These are phyloP conservation scores for Pleurotus pulmonarius DNA, from an alignment of 768 basidiomycete species.

Conservation along the genomic window DNA sequence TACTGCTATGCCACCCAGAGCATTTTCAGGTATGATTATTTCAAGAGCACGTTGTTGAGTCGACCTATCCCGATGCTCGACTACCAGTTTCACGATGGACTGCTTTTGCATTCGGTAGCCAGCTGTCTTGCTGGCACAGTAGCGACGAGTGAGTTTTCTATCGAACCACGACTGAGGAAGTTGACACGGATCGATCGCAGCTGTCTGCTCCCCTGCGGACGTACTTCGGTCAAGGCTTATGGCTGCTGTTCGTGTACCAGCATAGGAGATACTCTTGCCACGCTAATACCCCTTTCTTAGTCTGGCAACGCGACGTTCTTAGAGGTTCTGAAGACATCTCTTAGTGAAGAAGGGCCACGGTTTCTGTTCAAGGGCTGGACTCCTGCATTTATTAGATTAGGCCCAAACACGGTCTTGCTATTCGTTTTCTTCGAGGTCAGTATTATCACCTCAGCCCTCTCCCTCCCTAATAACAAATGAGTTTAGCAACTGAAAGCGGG, in stretches of 20 bases:
- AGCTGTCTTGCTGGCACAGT: constrained; percentile 71
- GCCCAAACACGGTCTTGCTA: constrained; percentile 79
- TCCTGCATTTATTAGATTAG: constrained; percentile 80
- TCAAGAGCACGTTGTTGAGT: constrained; percentile 58
- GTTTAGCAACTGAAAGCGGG: constrained; percentile 66
- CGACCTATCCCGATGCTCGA: constrained; percentile 50
- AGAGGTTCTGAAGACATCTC: constrained; percentile 52
- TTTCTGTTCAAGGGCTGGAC: constrained; percentile 91
- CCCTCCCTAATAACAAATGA: constrained; percentile 1
- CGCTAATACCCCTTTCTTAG: constrained; percentile 28
- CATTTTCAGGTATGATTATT: constrained; percentile 63
- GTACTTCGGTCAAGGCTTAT: constrained; percentile 75
- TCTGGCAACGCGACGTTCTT: constrained; percentile 44
- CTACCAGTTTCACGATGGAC: constrained; percentile 60
- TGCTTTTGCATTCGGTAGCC: constrained; percentile 63
- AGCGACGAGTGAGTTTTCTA: constrained; percentile 60
- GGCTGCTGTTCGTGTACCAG: constrained; percentile 52
- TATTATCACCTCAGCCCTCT: neutral
- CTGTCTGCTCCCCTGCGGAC: constrained; percentile 76
- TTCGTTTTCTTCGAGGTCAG: constrained; percentile 82
- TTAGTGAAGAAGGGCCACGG: constrained; percentile 68
- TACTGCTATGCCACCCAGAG: constrained; percentile 3
- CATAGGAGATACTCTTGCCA: neutral
- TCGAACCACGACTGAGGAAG: no score
- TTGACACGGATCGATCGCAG: constrained; percentile 27